Evolutionary conservation across 2,329 filamentous ascomycete species (phyloP).

Genomic region (Sporothrix pseudoabietina): DNA sequence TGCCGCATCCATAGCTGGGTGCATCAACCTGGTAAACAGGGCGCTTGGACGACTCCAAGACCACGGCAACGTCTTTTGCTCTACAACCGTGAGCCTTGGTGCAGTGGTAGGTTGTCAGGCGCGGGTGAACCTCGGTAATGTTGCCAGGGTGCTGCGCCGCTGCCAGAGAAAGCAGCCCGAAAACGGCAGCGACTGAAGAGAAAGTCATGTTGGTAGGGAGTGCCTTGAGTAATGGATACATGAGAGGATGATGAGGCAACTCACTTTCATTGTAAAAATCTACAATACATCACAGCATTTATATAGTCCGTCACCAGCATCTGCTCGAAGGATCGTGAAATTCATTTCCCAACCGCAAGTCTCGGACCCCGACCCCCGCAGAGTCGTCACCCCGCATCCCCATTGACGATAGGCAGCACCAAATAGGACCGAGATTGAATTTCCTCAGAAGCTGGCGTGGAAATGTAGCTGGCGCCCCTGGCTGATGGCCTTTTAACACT

Average conservation of each 20-base stretch:
- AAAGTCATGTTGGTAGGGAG: not conserved
- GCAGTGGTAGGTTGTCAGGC: conserved; percentile 24
- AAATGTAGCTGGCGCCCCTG: not conserved
- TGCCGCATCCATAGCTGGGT: conserved; percentile 13
- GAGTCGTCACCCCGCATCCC: not conserved
- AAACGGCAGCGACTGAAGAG: not conserved
- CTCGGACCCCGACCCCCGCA: not conserved
- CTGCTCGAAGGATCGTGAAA: not conserved
- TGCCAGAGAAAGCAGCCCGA: conserved; percentile 1
- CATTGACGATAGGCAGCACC: not conserved
- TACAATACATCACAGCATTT: not conserved
- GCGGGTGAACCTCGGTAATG: conserved; percentile 18
- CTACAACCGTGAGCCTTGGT: conserved; percentile 19
- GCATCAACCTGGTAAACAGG: not conserved
- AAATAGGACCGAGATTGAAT: not conserved
- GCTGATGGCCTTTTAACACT: not conserved
- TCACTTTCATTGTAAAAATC: not conserved
- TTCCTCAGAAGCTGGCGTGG: not conserved
- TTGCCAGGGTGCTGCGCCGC: conserved; percentile 21
- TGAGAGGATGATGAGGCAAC: not conserved
- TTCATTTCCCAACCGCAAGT: not conserved
- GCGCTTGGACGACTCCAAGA: not conserved
- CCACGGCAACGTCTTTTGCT: conserved; percentile 8
- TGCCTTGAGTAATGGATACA: not conserved
- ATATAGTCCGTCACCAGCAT: not conserved